Evolutionary conservation across 2,329 filamentous ascomycete genomes (phyloP), one percentile per base, ranked within the genome.

Genomic region (Pseudopyrenochaeta lycopersici): DNA sequence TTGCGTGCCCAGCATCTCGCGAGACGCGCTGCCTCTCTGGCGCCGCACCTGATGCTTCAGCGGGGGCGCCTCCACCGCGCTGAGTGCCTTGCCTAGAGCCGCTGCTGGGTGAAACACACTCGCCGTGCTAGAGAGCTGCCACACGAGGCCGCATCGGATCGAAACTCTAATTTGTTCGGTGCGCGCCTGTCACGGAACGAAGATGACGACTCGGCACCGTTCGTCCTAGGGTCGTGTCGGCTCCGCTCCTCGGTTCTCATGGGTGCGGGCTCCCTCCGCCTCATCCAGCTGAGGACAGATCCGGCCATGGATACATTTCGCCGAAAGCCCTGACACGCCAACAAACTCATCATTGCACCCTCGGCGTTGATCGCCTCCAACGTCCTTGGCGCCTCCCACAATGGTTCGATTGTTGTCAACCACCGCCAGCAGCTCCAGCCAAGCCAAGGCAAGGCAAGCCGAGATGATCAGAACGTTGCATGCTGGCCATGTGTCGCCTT

Each of bases 161-260:
- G 33, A 46, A 54, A 49, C 55, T 49, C 36, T 44, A 52, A 52
- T 32, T 40, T 33, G 48, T 53, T 49, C 50, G 36, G 27, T 39
- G 44, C 23, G 15, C 39, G 27, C 39, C 50, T 44, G 50, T 44
- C 44, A 48, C 38, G 50, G 42, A 39, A 48, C 50, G 44, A 39
- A 39, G 7, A 62, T 54, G 51, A 48, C 53, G 59, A 66, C 58
- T 61, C 42, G 56, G 58, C 56, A 56, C 53, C 55, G 59, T 65
- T 65, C 60, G 60, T 60, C 46, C 58, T 58, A 63, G 56, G 60
- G 63, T 64, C 58, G 47, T 57, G 52, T 60, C 50, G 59, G 58
- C 61, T 63, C 61, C 60, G 58, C 60, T 51, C 43, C 46, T 58
- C 52, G 58, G 49, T 49, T 51, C 41, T 46, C 49, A 52, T 48